Evolutionary conservation across 2,329 filamentous ascomycete species (phyloP), one percentile per base, ranked within the genome.

Genomic region (Botrytis tulipae): DNA sequence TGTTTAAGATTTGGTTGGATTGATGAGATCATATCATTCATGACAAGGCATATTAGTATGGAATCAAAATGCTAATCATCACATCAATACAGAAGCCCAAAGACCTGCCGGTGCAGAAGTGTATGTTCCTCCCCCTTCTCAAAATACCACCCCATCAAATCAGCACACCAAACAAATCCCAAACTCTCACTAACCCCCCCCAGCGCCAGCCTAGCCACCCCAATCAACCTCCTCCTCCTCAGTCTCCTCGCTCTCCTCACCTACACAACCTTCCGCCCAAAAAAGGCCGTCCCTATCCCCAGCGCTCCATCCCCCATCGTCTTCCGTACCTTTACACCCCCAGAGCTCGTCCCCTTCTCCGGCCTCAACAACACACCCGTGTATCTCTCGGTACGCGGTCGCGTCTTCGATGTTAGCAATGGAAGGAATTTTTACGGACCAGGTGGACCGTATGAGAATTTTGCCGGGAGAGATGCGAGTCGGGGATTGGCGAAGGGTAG

Each of bases 401-500:
- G 90, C 69, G 91, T 98, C 76, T 98, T 98, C 82, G 96, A 99
- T 82, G 95, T 98, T 37, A 90, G 91, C 0, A 85, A 90, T 22
- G 95, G 96, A 37, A 89, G 92, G 80, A 95, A 97, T 85, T 98
- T 98, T 83, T 99, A 99, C 84, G 96, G 96, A 6, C 96, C 96
- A 32, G 95, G 94, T 20, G 95, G 95, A 0, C 94, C 95, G 2
- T 99, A 99, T 83, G 91, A 91, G 82, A 98, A 98, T 85, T 99
- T 99, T 81, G 96, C 96, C 0, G 96, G 96, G 0, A 87, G 95
- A 57, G 96, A 99, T 83, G 96, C 96, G 32, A 94, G 89, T 76
- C 88, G 95, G 70, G 96, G 96, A 1, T 84, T 99, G 74, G 95
- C 96, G 1, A 93, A 89, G 82, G 93, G 95, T 74, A 97, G 93